Evolutionary conservation across 305 asterid genomes (phyloP), one percentile per base, ranked within the genome.

Genomic region (Monarda citriodora): DNA sequence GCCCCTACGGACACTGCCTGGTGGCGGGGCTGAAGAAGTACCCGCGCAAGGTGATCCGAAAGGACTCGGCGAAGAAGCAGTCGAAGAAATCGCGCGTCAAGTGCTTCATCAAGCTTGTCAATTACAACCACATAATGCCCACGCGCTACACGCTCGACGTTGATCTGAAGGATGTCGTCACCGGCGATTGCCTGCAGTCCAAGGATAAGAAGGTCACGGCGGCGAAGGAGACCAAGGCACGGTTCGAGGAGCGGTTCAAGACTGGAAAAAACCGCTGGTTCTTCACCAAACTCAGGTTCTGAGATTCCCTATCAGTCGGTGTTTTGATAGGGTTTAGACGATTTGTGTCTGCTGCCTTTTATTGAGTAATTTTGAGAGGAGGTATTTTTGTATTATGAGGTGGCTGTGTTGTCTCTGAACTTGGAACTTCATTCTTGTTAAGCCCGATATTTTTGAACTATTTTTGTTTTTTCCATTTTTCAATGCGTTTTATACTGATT

Each of bases 11-110:
- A 44, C 81, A 71, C 54, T 69, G 72, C 64, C 38, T 74, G 34
- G 75, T 74, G 34, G 75, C 70, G 20, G 79, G 79, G 11, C 41
- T 74, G 5, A 9, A 67, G 0, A 74, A 74, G 57, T 74, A 74
- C 38, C 79, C 72, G 17, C 45, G 74, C 63, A 75, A 71, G 61
- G 77, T 75, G 26, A 75, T 75, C 67, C 71, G 77, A 37, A 75
- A 71, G 74, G 81, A 75, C 55, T 75, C 81, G 2, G 74, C 74
- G 11, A 75, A 75, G 74, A 75, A 75, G 69, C 77, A 71, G 75
- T 72, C 74, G 49, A 75, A 75, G 74, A 75, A 75, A 26, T 75
- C 81, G 7, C 52, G 71, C 5, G 80, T 70, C 11, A 74, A 74
- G 36, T 47, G 58, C 61, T 74, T 74, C 69, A 38, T 74, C 46